Conservation (phyloP, 352 stramenopile genomes). For the Phytophthora vignae region DNA sequence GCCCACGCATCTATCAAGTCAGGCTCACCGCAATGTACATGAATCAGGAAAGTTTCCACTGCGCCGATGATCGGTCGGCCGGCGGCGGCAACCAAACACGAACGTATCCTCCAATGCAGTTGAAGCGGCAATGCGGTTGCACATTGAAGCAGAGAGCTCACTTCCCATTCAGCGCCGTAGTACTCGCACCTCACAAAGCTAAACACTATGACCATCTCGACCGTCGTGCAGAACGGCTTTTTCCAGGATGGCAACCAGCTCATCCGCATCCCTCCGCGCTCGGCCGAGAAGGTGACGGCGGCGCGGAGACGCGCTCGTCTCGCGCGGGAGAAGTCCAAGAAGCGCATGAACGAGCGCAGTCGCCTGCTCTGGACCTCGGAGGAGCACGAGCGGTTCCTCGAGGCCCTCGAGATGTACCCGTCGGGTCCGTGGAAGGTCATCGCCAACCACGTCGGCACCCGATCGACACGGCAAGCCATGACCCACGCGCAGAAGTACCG, state of each 20-base stretch:
- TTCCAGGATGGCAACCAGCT: constrained; percentile 41
- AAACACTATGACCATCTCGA: constrained; percentile 39
- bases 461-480: constrained; percentile 48
- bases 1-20: constrained; percentile 29
- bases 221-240: constrained; percentile 41
- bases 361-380: constrained; percentile 40
- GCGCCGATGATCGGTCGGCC: constrained; percentile 4
- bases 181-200: constrained; percentile 2
- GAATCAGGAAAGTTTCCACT: constrained; percentile 45
- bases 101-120: constrained; percentile 17
- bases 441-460: constrained; percentile 42
- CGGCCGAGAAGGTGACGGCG: constrained; percentile 29
- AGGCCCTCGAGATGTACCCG: constrained; percentile 48
- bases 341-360: constrained; percentile 33
- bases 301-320: constrained; percentile 23
- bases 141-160: constrained; percentile 24
- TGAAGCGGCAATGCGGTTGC: constrained; percentile 18
- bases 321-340: constrained; percentile 36
- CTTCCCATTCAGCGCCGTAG: constrained; percentile 24
- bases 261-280: constrained; percentile 37
- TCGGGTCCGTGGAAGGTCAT: constrained; percentile 54
- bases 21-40: constrained; percentile 27
- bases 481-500: constrained; percentile 57
- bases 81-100: background rate
- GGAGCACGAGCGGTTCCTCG: constrained; percentile 56